Evolutionary conservation across 2,329 filamentous ascomycete species (phyloP), one percentile per base, ranked within the genome.

Genomic region (Pseudogymnoascus sp.): DNA sequence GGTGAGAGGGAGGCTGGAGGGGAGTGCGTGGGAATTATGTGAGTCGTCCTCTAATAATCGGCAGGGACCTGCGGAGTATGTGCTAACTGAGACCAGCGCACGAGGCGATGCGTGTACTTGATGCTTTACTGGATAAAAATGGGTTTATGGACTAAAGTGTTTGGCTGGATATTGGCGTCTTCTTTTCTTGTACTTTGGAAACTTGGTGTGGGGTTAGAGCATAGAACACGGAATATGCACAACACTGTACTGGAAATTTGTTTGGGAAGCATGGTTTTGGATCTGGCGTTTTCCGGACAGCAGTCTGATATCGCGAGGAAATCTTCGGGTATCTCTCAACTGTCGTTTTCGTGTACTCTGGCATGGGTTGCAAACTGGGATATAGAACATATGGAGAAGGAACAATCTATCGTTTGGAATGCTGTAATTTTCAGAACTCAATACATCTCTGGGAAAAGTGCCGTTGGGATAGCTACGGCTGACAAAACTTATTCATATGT

Each of bases 61-160:
- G 40, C 12, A 29, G 29, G 14, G 12, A 14, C 29, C 18, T 26
- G 10, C 1, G 5, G 14, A n/a, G 11, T 36, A n/a, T 37, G 4
- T 57, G 51, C 51, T 57, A 34, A 29, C 10, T 11, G 18, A 26
- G 26, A 57, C 26, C 26, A 62, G 61, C 61, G 21, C 61, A 62
- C 34, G 61, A 62, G 61, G 61, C 39, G 23, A 45, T 34, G 61
- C 61, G 61, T 26, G 61, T 62, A 54, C 61, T 62, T 37, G 61
- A 62, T 37, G 61, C 39, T 34, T 54, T 62, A 59, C 16, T 62
- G 8, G 42, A 62, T 18, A 62, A 62, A 54, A 62, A 62, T 62
- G 61, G 61, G 14, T 62, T 62, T 34, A 62, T 62, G 61, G 61
- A 62, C 14, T 62, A 16, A 51, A 14, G 26, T 47, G 26, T 42